Evolutionary conservation across 2,329 filamentous ascomycete species (phyloP).

Genomic region (Ascochyta fabae): DNA sequence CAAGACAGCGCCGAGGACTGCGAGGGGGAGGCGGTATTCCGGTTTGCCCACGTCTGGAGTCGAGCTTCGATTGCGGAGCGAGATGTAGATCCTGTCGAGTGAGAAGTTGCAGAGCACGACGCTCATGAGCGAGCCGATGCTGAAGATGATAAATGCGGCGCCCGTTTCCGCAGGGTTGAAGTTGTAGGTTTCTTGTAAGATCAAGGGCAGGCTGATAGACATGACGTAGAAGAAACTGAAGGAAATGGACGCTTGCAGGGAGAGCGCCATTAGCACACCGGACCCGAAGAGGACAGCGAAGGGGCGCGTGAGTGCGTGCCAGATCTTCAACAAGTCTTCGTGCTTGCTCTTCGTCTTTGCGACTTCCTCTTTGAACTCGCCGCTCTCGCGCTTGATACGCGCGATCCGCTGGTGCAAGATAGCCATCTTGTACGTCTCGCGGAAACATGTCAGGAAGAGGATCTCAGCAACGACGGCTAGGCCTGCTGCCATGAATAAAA

Average conservation of each 20-base stretch:
- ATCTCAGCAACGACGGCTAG: constrained; percentile 59
- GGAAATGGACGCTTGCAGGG: constrained; percentile 51
- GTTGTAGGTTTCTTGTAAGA: constrained; percentile 51
- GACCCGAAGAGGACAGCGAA: constrained; percentile 55
- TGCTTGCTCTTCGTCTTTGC: constrained; percentile 21
- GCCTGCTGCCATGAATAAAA: constrained; percentile 59
- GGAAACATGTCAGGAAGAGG: constrained; percentile 59
- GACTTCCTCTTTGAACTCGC: constrained; percentile 13
- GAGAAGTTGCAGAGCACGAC: constrained; percentile 58
- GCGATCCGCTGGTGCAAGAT: constrained; percentile 53
- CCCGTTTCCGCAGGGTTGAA: constrained; percentile 61
- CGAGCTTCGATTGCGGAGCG: constrained; percentile 50
- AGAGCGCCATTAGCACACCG: constrained; percentile 61
- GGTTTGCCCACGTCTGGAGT: constrained; percentile 54
- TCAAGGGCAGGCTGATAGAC: constrained; percentile 54
- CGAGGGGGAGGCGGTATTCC: constrained; percentile 62
- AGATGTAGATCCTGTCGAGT: constrained; percentile 62
- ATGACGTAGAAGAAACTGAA: constrained; percentile 57
- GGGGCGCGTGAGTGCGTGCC: constrained; percentile 51
- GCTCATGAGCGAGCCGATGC: constrained; percentile 57
- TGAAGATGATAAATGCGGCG: constrained; percentile 62
- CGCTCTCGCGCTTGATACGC: constrained; percentile 26
- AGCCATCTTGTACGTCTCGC: constrained; percentile 67
- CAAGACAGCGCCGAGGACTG: constrained; percentile 55
- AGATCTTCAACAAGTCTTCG: constrained; percentile 37